phyloP scores from a whole-genome alignment of 73 alveolate genomes.

The Uronychia binucleata region DNA sequence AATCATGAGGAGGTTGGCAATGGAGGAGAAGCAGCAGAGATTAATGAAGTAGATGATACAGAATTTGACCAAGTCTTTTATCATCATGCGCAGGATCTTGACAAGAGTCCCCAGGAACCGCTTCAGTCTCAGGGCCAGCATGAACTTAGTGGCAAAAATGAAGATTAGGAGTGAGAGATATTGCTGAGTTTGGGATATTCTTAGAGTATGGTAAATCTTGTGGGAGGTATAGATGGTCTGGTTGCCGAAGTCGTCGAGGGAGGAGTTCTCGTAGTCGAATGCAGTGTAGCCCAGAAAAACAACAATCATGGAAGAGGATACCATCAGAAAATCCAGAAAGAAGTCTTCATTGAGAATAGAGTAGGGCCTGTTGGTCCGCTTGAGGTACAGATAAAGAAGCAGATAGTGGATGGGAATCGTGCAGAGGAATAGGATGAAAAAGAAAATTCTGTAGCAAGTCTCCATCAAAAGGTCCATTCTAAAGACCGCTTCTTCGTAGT shows the following conservation, averaged over 20 bases:
- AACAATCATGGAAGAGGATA: background rate
- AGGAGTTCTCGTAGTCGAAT: too few species aligned
- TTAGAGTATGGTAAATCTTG: too few species aligned
- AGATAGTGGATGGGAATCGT: background rate
- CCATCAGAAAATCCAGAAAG: background rate
- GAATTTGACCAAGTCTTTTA: background rate
- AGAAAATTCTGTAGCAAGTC: background rate
- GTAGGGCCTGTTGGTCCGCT: background rate
- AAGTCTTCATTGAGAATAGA: background rate
- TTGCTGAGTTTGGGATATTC: background rate
- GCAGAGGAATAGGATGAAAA: background rate
- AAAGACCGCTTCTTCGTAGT: background rate
- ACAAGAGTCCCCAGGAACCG: background rate
- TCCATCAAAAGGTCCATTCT: background rate
- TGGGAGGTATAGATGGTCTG: too few species aligned
- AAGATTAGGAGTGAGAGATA: background rate
- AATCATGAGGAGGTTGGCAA: background rate
- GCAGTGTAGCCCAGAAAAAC: too few species aligned
- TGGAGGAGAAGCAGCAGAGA: background rate
- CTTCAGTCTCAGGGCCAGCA: background rate
- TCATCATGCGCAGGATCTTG: background rate
- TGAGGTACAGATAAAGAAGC: background rate
- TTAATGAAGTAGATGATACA: background rate
- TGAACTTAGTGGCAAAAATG: background rate
- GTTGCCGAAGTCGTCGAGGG: too few species aligned